Evolutionary conservation across 208 protist genomes (phyloP), one percentile per base, ranked within the genome.

Genomic region (Vickermania spadyakhi): DNA sequence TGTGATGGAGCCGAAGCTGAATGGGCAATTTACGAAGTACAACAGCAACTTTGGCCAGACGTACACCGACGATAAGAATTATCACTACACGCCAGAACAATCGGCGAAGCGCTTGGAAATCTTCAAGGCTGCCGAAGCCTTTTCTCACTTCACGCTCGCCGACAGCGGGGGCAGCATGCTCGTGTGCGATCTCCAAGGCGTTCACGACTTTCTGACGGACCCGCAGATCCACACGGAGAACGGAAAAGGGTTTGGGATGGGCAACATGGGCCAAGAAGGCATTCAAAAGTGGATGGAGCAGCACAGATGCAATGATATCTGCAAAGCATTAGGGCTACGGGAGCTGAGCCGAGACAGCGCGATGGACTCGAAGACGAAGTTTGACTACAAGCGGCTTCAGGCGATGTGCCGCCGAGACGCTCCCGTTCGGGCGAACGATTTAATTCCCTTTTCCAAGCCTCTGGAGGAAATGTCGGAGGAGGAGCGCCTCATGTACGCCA

Each of bases 1-100:
- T 53, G 73, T 86, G 52, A 93, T 94, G 81, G 84, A 94, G 70
- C 84, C 84, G n/a, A 90, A 86, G 74, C 68, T 94, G n/a, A 72
- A 60, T 29, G 87, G 87, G 1, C 56, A 72, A 52, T 94, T 89
- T 65, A 89, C 81, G 57, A 94, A 94, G 75, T 89, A 94, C 78
- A 94, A 91, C 76, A 91, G 73, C 64, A 94, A 94, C 78, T 90
- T 80, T 72, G 87, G 87, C 5, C 71, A 87, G 55, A 76, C 64
- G 21, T 91, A 89, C 61, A 65, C 61, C 1, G 70, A 89, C 25
- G 83, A 91, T 51, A 87, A 84, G 63, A 76, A 79, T 50, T 61
- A 71, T 0, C 60, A 52, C 27, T 68, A 81, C 27, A 88, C 73
- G 2, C 60, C 64, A 0, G 56, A 62, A 7, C 66, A 88, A 50